Percentiles rank a stretch among this genome's conserved stretches.
Conservation (phyloP, 139 green algal genomes). For the Chlamydomonas applanata region DNA sequence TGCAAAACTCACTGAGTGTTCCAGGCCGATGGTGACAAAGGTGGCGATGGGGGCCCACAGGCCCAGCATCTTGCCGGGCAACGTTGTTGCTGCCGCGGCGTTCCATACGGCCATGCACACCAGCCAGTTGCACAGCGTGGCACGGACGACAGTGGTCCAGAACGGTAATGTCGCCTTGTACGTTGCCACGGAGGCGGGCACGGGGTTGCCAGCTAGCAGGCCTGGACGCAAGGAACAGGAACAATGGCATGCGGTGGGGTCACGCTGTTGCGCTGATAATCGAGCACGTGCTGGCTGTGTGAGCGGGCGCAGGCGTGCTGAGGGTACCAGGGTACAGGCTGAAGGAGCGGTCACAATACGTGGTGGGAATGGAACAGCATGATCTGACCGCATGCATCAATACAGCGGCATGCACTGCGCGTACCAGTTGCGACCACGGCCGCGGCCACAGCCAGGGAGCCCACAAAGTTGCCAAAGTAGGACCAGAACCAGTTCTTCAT, state of each 20-base stretch:
- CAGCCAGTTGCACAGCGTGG: slow-evolving; percentile 88
- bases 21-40: slow-evolving; percentile 83
- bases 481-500: slow-evolving; percentile 70
- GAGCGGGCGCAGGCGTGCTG: no score
- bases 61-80: slow-evolving; percentile 81
- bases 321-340: no score
- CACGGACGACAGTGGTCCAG: slow-evolving; percentile 43
- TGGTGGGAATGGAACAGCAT: no score
- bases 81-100: slow-evolving; percentile 52
- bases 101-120: slow-evolving; percentile 88
- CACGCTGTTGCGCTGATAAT: no score
- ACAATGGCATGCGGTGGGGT: slow-evolving; percentile 14
- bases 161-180: slow-evolving; percentile 42
- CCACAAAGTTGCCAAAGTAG: slow-evolving; percentile 85
- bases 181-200: slow-evolving; percentile 41
- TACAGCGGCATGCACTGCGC: no score
- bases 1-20: slow-evolving; percentile 4
- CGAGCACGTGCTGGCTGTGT: no score
- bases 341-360: no score
- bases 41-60: slow-evolving; percentile 62
- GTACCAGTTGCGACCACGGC: slow-evolving; percentile 61
- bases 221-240: no score
- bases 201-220: slow-evolving; percentile 6
- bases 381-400: no score
- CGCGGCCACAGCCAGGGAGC: slow-evolving; percentile 60